Evolutionary conservation across 2,329 filamentous ascomycete species (phyloP).

Genomic region (Ceratocystis cacaofunesta): DNA sequence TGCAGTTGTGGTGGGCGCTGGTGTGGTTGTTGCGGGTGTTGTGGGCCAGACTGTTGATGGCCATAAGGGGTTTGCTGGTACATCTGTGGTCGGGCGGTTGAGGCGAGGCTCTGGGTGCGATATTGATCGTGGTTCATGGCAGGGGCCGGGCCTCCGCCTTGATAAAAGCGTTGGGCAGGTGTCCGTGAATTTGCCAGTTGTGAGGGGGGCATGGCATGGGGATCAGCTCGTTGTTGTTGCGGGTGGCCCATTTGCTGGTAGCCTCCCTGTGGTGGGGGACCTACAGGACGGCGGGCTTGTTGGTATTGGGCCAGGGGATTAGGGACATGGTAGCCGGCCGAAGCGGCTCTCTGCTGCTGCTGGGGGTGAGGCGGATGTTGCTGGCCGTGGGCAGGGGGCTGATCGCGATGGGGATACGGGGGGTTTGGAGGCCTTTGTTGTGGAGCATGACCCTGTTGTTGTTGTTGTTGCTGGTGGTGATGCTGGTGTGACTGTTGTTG

Average conservation of each 20-base stretch:
- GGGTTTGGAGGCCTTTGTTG: slow-evolving; percentile 4
- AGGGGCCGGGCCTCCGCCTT: slow-evolving; percentile 44
- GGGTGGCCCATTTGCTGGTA: slow-evolving; percentile 11
- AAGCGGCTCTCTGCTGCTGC: slow-evolving; percentile 37
- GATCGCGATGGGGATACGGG: slow-evolving; percentile 3
- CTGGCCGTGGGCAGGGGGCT: slow-evolving; percentile 1
- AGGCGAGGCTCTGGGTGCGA: slow-evolving; percentile 84
- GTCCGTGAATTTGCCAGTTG: slow-evolving; percentile 25
- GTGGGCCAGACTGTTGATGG: slow-evolving; percentile 43
- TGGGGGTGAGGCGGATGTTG: slow-evolving; percentile 9
- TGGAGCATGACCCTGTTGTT: background rate
- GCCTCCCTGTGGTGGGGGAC: slow-evolving; percentile 30
- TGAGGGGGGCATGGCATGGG: slow-evolving; percentile 35
- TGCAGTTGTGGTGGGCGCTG: slow-evolving; percentile 43
- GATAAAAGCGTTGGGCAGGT: slow-evolving; percentile 42
- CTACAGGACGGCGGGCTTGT: slow-evolving; percentile 25
- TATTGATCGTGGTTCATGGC: slow-evolving; percentile 75
- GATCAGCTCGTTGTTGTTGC: slow-evolving; percentile 34
- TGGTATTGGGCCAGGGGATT: slow-evolving; percentile 33
- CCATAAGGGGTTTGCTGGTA: slow-evolving; percentile 49
- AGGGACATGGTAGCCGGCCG: slow-evolving; percentile 32
- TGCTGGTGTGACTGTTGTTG: slow-evolving; percentile 20
- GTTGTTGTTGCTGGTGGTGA: background rate
- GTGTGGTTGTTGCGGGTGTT: background rate
- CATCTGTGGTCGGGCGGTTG: slow-evolving; percentile 55